Evolutionary conservation across 2,329 filamentous ascomycete species (phyloP), one percentile per base, ranked within the genome.

Genomic region (Pseudohalonectria lignicola): DNA sequence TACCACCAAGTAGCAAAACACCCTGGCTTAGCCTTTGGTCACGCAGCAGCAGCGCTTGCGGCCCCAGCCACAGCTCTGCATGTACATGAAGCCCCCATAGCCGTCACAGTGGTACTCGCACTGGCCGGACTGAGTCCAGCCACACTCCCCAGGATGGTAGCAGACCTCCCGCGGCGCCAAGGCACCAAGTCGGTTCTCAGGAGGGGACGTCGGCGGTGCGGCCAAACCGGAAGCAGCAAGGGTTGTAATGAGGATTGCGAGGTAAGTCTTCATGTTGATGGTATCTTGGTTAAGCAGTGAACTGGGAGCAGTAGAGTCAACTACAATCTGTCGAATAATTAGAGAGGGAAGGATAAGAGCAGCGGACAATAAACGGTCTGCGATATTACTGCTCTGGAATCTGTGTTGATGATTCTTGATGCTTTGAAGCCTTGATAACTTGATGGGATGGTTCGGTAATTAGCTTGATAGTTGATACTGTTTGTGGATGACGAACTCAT

Each of bases 41-140:
- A 17, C 25, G 21, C 34, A 36, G 23, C 34, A 36, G 15, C 34
- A 36, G 16, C 34, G 34, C 34, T 36, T 36, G 21, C 34, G 34
- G 15, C 34, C 23, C 34, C 34, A 36, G 15, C 34, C 34, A 18
- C 34, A 36, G 25, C 34, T 23, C 34, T 36, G 34, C 34, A 36
- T 36, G 18, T 25, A 21, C 34, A 25, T 36, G 34, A 36, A 36
- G 20, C 34, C 34, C 12, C 34, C 34, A 23, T 36, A 26, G 34
- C 25, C 25, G 34, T 28, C 25, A 23, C 34, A 36, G 19, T 26
- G 25, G 19, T 26, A 36, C 20, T 36, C 34, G 34, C 34, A 36
- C 23, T 36, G 34, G 15, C 34, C 34, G 9, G 34, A 36, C 10
- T 26, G 17, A 18, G 19, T 12, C 34, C 34, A 36, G 34, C 34